These are phyloP conservation scores for Microsporum ferrugineum DNA, from an alignment of 2,329 filamentous ascomycete species.

Conservation along the genomic window DNA sequence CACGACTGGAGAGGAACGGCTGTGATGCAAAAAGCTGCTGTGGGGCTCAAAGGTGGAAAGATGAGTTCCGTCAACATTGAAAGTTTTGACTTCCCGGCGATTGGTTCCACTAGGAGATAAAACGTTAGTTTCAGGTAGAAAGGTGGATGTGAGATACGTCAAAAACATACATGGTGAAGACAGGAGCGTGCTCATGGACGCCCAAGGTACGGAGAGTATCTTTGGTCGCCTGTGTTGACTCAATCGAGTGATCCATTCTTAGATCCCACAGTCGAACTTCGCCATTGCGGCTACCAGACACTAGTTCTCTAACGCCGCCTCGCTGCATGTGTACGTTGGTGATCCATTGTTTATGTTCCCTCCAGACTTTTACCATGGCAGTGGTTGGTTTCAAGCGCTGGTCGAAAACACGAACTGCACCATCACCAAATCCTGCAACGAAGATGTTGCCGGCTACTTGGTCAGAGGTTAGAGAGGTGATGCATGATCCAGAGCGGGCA, in stretches of 20 bases:
- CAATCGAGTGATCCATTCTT: constrained; percentile 66
- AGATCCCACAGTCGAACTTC: constrained; percentile 96
- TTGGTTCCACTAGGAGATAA: constrained; percentile 60
- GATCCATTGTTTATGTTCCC: constrained; percentile 91
- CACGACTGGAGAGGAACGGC: constrained; percentile 68
- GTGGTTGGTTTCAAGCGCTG: constrained; percentile 72
- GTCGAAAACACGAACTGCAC: constrained; percentile 87
- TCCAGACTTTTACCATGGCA: constrained; percentile 93
- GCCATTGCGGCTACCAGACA: constrained; percentile 83
- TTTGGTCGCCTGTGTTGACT: constrained; percentile 60
- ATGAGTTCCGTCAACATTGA: constrained; percentile 71
- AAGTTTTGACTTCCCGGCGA: constrained; percentile 77
- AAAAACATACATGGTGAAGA: constrained; percentile 73
- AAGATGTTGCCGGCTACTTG: constrained; percentile 97
- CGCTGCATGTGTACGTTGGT: constrained; percentile 94
- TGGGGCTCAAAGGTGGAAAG: constrained; percentile 83
- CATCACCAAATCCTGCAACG: constrained; percentile 91
- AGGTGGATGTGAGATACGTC: neutral
- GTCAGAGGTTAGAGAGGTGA: constrained; percentile 90
- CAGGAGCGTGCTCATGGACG: constrained; percentile 90
- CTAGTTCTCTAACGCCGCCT: constrained; percentile 79
- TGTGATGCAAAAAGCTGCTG: constrained; percentile 73
- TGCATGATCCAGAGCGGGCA: constrained; percentile 85
- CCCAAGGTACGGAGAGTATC: constrained; percentile 74
- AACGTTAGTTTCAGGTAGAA: constrained; percentile 8